phyloP scores from a whole-genome alignment of 23 red algal genomes.

The Gracilaria gracilis region DNA sequence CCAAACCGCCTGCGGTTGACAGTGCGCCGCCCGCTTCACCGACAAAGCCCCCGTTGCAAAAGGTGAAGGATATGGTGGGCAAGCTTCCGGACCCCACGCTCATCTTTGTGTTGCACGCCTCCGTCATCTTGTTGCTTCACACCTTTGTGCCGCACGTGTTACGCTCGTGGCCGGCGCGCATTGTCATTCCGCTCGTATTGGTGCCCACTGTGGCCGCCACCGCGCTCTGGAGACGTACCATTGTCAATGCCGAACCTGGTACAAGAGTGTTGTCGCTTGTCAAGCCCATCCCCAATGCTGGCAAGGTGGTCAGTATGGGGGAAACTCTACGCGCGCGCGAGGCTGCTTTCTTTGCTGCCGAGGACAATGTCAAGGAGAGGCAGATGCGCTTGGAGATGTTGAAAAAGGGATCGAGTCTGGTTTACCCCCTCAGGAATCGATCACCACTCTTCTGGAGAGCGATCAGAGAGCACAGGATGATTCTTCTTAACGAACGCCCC shows the following conservation, averaged over 20 bases:
- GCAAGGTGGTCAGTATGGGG: slow-evolving; percentile 47
- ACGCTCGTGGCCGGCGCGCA: slow-evolving; percentile 22
- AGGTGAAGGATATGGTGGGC: slow-evolving; percentile 35
- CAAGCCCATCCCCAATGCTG: slow-evolving; percentile 58
- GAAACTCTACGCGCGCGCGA: slow-evolving; percentile 45
- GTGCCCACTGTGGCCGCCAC: slow-evolving; percentile 16
- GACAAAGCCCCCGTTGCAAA: slow-evolving; percentile 20
- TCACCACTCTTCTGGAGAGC: slow-evolving; percentile 32
- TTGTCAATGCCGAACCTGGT: slow-evolving; percentile 8
- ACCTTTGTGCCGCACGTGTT: slow-evolving; percentile 24
- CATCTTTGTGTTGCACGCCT: slow-evolving; percentile 21
- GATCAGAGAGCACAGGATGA: background rate
- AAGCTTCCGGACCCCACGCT: slow-evolving; percentile 59
- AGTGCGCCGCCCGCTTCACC: background rate
- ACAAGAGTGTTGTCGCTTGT: background rate
- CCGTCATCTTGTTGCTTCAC: slow-evolving; percentile 43
- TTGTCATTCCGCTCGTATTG: slow-evolving; percentile 33
- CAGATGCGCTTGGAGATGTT: slow-evolving; percentile 50
- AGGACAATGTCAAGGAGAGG: slow-evolving; percentile 39
- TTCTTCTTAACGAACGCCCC: background rate
- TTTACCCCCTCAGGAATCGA: slow-evolving; percentile 44
- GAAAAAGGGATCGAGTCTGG: slow-evolving; percentile 47
- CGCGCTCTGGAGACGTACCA: slow-evolving; percentile 52
- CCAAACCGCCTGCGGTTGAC: background rate
- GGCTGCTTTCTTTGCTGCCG: slow-evolving; percentile 11